Conservation (phyloP, 1,139 yeast species). For the Petasospora fabianii region DNA sequence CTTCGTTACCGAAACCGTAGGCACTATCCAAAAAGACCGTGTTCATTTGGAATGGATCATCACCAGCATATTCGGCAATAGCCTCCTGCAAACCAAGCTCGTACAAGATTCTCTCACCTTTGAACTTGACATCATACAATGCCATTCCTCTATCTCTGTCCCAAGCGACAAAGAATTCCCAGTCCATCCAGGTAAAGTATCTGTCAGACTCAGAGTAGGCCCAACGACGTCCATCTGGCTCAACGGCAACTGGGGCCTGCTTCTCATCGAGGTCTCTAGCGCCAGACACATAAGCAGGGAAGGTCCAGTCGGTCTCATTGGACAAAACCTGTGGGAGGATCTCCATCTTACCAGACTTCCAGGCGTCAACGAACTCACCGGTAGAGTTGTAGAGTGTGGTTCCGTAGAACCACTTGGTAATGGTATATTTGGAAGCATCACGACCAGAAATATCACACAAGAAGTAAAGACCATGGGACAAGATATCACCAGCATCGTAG, state of each 20-base stretch:
- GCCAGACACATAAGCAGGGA: slow-evolving; percentile 12
- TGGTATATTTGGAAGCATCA: slow-evolving; percentile 12
- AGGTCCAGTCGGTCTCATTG: slow-evolving; percentile 13
- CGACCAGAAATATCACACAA: slow-evolving; percentile 24
- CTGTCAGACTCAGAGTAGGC: slow-evolving; percentile 22
- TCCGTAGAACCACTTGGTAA: slow-evolving; percentile 23
- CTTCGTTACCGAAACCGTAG: slow-evolving; percentile 28
- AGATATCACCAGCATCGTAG: slow-evolving; percentile 23
- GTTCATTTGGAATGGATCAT: slow-evolving; percentile 28
- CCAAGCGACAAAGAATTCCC: slow-evolving; percentile 27
- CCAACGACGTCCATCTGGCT: slow-evolving; percentile 28
- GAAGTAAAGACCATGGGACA: slow-evolving; percentile 23
- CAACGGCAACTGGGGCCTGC: slow-evolving; percentile 21
- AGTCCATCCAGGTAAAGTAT: slow-evolving; percentile 29
- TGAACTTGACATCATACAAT: slow-evolving; percentile 25
- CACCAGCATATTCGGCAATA: slow-evolving; percentile 28
- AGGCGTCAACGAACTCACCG: slow-evolving; percentile 24
- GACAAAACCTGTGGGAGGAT: slow-evolving; percentile 16
- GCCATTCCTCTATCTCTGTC: slow-evolving; percentile 25
- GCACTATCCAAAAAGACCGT: slow-evolving; percentile 24
- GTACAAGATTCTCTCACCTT: slow-evolving; percentile 27
- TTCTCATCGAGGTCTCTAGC: slow-evolving; percentile 24
- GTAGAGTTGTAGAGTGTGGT: slow-evolving; percentile 21
- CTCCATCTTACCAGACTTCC: slow-evolving; percentile 15
- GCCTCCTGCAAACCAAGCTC: slow-evolving; percentile 28